Evolutionary conservation across 805 yeast genomes (phyloP).

Genomic region (Wickerhamiella hasegawae): DNA sequence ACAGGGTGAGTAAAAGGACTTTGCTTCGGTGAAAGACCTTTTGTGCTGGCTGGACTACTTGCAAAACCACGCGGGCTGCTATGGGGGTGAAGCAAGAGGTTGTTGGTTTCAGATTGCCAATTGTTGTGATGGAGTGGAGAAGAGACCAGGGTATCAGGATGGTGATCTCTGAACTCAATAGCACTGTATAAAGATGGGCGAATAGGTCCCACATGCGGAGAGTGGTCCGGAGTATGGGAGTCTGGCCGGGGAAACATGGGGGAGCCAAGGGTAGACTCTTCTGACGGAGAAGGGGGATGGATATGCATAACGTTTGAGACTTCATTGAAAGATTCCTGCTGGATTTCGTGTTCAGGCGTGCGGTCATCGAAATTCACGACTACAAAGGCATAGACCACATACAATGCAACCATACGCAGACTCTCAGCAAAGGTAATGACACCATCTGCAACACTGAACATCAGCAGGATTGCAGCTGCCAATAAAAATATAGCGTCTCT

Average conservation of each 20-base stretch:
- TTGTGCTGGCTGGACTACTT: too few species aligned
- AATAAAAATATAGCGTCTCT: conserved; percentile 48
- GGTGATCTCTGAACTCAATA: conserved; percentile 18
- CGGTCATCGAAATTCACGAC: conserved; percentile 22
- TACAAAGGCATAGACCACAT: conserved; percentile 41
- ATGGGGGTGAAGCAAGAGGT: background rate
- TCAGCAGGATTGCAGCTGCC: conserved; percentile 31
- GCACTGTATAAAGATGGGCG: conserved; percentile 28
- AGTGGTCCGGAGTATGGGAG: too few species aligned
- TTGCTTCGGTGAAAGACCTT: too few species aligned
- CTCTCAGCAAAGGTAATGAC: conserved; percentile 41
- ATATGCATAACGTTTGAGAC: too few species aligned
- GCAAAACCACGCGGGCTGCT: background rate
- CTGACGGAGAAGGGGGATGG: too few species aligned
- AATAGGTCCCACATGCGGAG: conserved; percentile 10
- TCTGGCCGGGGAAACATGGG: too few species aligned
- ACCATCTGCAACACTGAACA: conserved; percentile 41
- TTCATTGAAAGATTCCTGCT: too few species aligned
- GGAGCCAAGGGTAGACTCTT: too few species aligned
- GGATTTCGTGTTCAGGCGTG: too few species aligned
- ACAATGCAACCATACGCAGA: conserved; percentile 36
- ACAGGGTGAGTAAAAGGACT: too few species aligned
- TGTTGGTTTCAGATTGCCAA: background rate
- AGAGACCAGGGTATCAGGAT: background rate
- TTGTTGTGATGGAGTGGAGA: background rate